Conservation (phyloP, 345 rosid species). For the Cardamine occulta region DNA sequence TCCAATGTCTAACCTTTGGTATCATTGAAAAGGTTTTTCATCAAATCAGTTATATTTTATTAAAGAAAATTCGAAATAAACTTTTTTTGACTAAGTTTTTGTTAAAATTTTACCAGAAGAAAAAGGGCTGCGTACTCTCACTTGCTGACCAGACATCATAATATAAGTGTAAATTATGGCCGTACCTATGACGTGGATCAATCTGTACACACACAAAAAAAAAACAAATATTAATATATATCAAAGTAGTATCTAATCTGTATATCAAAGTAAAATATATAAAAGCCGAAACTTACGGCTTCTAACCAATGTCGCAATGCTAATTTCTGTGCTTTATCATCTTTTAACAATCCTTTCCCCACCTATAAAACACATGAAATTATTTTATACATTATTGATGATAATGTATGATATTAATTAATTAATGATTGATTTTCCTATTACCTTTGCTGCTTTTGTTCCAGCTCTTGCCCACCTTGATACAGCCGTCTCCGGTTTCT, state of each 20-base stretch:
- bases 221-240: not conserved
- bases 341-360: conserved; percentile 85
- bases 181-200: conserved; percentile 85
- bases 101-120: conserved; percentile 59
- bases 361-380: conserved; percentile 50
- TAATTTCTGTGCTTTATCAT: conserved; percentile 86
- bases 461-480: conserved; percentile 95
- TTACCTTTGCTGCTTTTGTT: conserved; percentile 89
- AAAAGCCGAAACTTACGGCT: conserved; percentile 67
- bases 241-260: not conserved
- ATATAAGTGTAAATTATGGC: conserved; percentile 73
- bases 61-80: not conserved
- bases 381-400: not conserved
- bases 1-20: conserved; percentile 77
- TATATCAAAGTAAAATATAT: not conserved
- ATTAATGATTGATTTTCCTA: not conserved
- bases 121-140: conserved; percentile 70
- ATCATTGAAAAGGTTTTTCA: conserved; percentile 17
- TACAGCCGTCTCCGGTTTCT: conserved; percentile 77
- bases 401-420: conserved; percentile 8
- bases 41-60: not conserved
- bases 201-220: conserved; percentile 59
- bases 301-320: conserved; percentile 97
- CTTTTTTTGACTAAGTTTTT: not conserved
- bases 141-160: conserved; percentile 66